Base-by-base conservation (phyloP, 306 rosid species). In the Vigna nakashimae region DNA sequence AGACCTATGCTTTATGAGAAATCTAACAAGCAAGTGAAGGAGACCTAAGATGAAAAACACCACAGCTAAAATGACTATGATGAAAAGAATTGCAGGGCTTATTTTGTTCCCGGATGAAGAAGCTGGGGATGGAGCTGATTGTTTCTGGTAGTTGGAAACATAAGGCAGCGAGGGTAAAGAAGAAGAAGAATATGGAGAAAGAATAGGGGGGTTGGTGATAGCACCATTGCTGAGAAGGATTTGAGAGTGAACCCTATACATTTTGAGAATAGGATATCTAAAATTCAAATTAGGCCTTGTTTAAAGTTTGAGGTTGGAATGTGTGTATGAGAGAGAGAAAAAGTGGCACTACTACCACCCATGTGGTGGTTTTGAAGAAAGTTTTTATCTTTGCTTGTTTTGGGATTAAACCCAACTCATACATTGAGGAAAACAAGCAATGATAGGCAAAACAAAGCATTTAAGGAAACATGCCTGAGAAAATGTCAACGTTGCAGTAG, bases 11-110 rank as follows among this genome's bases (percentile, higher is more conserved):
- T 82, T 90, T 40, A 77, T 82, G 78, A 94, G 87, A 74, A 71
- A 92, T 79, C 95, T 92, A 78, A 90, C 86, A 56, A 94, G 91
- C 82, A 94, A 80, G 89, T 94, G 97, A 81, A 94, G 90, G 12
- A 89, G 76, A 32, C 97, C 94, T 13, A 97, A 88, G 73, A 94
- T 77, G 86, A 94, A 94, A 78, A 92, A 89, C 8, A 94, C 72
- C 56, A 89, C 85, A 71, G 98, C 97, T 26, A 92, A 78, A 83
- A 92, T 80, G 12, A 92, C 79, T 83, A 94, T 89, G 84, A 92
- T 88, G 68, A 94, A 82, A 40, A 94, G 83, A 66, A 94, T 85
- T 62, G 97, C 83, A 26, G 98, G 98, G 80, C 86, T 89, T 68
- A 94, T 83, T 87, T 83, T 92, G 36, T 78, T 85, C 49, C 92